These are phyloP conservation scores for Chenopodium quinoa DNA, from an alignment of 148 eudicot species.

Conservation along the genomic window DNA sequence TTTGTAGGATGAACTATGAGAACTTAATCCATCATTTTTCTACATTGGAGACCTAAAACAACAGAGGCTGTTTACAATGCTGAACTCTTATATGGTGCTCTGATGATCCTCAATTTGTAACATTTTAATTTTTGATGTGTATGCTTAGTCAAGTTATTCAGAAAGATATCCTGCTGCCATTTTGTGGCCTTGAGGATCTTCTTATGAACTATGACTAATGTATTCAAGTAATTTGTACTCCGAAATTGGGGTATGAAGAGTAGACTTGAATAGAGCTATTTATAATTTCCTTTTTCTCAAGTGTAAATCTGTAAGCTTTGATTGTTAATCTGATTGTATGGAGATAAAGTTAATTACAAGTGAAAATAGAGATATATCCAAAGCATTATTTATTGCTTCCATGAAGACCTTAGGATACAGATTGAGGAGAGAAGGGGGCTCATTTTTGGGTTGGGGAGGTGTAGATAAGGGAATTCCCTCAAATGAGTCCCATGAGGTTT, in stretches of 20 bases:
- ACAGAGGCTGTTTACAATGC: background rate
- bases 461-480: too few relatives aligned
- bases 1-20: constrained; percentile 37
- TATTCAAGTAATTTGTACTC: background rate
- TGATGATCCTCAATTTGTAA: background rate
- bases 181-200: background rate
- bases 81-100: background rate
- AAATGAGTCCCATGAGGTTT: too few relatives aligned
- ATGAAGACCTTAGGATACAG: too few relatives aligned
- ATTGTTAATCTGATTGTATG: too few relatives aligned
- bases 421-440: too few relatives aligned
- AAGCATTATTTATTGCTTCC: too few relatives aligned
- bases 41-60: background rate
- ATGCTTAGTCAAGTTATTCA: background rate
- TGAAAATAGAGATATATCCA: too few relatives aligned
- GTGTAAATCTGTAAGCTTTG: too few relatives aligned
- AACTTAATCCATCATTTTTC: background rate
- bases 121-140: background rate
- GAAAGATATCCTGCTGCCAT: background rate
- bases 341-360: background rate
- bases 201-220: background rate
- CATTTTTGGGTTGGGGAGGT: too few relatives aligned
- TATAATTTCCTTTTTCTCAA: too few relatives aligned
- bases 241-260: background rate
- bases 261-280: background rate